Conservation (phyloP, 345 rosid genomes). For the Populus davidiana region DNA sequence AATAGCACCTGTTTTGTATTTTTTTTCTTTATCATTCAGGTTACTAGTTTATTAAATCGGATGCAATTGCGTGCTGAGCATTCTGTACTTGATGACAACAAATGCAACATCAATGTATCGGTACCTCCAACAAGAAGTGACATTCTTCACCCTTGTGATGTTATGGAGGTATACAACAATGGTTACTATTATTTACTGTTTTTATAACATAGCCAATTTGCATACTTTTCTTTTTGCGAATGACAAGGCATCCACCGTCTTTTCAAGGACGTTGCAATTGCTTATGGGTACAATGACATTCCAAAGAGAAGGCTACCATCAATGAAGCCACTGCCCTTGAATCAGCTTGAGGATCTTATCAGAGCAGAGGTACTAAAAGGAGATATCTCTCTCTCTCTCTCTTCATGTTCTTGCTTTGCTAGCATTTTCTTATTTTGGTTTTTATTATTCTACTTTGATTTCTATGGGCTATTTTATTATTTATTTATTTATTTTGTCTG, state of each 20-base stretch:
- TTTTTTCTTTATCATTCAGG: constrained; percentile 36
- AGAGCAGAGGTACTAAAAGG: constrained; percentile 61
- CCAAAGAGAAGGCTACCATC: constrained; percentile 63
- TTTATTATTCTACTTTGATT: background rate
- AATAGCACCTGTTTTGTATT: background rate
- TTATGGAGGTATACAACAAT: constrained; percentile 68
- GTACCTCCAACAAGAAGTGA: constrained; percentile 90
- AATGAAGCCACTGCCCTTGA: constrained; percentile 62
- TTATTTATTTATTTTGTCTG: background rate
- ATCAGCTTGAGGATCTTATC: constrained; percentile 73
- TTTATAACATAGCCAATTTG: background rate
- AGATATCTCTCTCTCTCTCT: background rate
- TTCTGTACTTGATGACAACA: constrained; percentile 32
- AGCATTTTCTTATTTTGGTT: background rate
- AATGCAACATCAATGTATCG: constrained; percentile 49
- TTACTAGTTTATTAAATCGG: constrained; percentile 58
- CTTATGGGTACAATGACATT: constrained; percentile 84
- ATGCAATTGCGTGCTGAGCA: constrained; percentile 71
- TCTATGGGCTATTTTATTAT: background rate
- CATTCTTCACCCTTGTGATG: constrained; percentile 89
- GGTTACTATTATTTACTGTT: background rate
- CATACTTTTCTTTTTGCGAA: background rate
- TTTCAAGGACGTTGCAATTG: constrained; percentile 88
- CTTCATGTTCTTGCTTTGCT: background rate
- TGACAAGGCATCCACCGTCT: constrained; percentile 6